A percentile compares a stretch with the other conserved stretches of the same genome.
phyloP scores from a whole-genome alignment of 1,284 basidiomycete genomes.

The Boletus sp. region DNA sequence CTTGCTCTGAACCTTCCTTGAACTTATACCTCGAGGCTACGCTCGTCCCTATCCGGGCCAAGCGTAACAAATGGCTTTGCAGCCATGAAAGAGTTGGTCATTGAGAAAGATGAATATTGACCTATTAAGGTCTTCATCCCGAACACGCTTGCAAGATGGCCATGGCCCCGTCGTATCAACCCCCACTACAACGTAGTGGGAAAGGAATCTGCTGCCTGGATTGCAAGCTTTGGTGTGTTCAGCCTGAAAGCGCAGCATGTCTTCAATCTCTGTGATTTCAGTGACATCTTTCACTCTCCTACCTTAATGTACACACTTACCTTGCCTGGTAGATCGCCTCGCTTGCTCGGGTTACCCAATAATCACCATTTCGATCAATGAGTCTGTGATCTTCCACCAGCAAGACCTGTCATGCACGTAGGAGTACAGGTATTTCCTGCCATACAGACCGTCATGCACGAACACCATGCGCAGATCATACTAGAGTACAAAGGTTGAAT shows the following conservation, averaged over 20 bases:
- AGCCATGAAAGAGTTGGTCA: background rate
- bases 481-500: constrained; percentile 40
- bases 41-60: too few species aligned
- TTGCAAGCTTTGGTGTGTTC: constrained; percentile 9
- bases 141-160: constrained; percentile 18
- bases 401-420: constrained; percentile 65
- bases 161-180: constrained; percentile 13
- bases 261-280: constrained; percentile 9
- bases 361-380: constrained; percentile 59
- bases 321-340: constrained; percentile 9
- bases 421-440: constrained; percentile 73
- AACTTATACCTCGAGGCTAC: too few species aligned
- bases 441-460: constrained; percentile 73
- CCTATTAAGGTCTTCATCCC: constrained; percentile 15
- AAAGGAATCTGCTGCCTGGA: constrained; percentile 11
- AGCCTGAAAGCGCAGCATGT: constrained; percentile 9
- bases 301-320: background rate
- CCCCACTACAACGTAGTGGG: constrained; percentile 5
- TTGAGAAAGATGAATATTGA: background rate
- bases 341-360: constrained; percentile 14
- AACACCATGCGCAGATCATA: constrained; percentile 78
- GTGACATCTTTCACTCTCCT: background rate
- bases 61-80: background rate
- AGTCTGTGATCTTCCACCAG: constrained; percentile 84
- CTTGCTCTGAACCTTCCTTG: too few species aligned